Conservation (phyloP, 805 yeast genomes). For the Lipomyces starkeyi region DNA sequence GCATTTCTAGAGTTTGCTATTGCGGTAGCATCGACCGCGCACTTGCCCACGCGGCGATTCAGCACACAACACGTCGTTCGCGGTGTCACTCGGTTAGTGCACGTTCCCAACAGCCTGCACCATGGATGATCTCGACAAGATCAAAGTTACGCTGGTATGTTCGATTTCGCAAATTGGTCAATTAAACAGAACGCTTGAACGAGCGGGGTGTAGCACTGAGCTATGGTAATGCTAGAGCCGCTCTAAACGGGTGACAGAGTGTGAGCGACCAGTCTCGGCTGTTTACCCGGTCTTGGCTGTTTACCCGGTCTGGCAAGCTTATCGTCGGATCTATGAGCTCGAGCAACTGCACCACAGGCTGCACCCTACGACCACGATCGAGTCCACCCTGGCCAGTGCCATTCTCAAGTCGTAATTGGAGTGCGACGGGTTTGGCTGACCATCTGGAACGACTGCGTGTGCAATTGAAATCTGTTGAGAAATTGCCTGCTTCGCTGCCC, state of each 20-base stretch:
- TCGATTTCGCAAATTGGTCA: not conserved
- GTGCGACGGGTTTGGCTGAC: not conserved
- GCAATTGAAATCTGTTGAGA: not conserved
- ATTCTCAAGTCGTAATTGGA: not conserved
- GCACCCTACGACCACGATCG: not conserved
- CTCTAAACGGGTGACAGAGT: no score
- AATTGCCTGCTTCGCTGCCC: not conserved
- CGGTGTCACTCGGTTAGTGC: not conserved
- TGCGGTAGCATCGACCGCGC: not conserved
- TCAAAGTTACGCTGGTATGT: constrained; percentile 58
- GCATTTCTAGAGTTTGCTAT: not conserved
- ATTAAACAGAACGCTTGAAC: not conserved
- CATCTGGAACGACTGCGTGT: not conserved
- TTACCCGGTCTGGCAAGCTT: not conserved
- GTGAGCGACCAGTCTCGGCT: not conserved
- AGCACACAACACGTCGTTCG: not conserved
- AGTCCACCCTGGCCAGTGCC: not conserved
- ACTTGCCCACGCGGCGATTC: not conserved
- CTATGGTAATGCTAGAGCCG: not conserved
- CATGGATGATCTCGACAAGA: constrained; percentile 54
- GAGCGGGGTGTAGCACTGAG: not conserved
- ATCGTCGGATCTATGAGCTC: not conserved
- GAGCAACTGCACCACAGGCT: not conserved
- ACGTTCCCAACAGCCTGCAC: not conserved
- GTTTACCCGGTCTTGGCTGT: not conserved